Evolutionary conservation across 257 asterid species (phyloP).

Genomic region (Nicotiana paniculata): DNA sequence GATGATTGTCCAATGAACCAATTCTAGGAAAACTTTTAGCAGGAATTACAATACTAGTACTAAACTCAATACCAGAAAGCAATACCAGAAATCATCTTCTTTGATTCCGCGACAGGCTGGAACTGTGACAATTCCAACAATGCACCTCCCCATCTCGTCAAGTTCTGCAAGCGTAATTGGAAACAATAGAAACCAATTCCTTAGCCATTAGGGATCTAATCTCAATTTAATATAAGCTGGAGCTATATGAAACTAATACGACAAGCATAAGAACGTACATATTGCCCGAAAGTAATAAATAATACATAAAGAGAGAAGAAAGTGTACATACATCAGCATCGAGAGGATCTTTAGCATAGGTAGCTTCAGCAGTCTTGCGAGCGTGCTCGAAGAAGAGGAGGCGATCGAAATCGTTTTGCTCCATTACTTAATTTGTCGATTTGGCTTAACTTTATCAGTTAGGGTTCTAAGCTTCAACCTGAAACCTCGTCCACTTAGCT

Average conservation of each 20-base stretch:
- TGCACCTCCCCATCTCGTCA: constrained; percentile 90
- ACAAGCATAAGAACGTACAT: neutral
- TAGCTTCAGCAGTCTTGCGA: constrained; percentile 68
- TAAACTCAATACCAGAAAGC: neutral
- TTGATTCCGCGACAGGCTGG: constrained; percentile 65
- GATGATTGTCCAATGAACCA: neutral
- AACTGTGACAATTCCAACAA: constrained; percentile 84
- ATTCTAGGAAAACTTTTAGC: neutral
- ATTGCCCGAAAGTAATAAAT: neutral
- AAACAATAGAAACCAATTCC: neutral
- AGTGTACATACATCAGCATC: constrained; percentile 59
- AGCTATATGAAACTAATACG: neutral
- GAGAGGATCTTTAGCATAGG: constrained; percentile 58
- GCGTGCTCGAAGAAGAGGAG: constrained; percentile 83
- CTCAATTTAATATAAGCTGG: neutral
- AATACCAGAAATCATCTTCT: constrained; percentile 67
- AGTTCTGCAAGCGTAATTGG: constrained; percentile 41
- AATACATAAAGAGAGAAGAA: neutral
- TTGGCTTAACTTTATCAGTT: neutral
- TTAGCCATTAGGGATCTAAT: neutral
- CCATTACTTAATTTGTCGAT: constrained; percentile 18
- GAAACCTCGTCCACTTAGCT: neutral
- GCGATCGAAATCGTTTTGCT: constrained; percentile 77
- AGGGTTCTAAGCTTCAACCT: neutral
- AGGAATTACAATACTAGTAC: neutral